A percentile compares a stretch with the other conserved stretches of the same genome.
Evolutionary conservation across 768 basidiomycete genomes (phyloP).

Genomic region (Phlegmacium glaucopus): DNA sequence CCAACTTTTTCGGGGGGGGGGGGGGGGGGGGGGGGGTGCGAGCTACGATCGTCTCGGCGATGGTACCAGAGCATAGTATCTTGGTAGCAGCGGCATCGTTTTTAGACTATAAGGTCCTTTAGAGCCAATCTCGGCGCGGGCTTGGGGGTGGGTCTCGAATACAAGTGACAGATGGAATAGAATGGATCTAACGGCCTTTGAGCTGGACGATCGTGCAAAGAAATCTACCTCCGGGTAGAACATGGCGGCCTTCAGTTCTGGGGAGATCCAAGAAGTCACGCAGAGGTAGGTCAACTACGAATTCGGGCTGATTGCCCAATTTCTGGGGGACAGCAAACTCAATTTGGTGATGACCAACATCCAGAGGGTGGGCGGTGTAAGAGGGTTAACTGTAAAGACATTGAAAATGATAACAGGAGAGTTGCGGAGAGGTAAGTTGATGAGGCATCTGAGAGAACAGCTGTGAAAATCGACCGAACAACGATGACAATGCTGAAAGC

Average conservation of each 20-base stretch:
- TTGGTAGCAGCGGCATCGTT: conserved; percentile 14
- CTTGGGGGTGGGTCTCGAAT: conserved; percentile 19
- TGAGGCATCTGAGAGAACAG: conserved; percentile 22
- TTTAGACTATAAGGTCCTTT: conserved; percentile 22
- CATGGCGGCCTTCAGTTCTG: conserved; percentile 29
- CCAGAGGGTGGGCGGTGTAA: conserved; percentile 19
- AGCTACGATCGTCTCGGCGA: conserved; percentile 11
- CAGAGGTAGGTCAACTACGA: conserved; percentile 24
- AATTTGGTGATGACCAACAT: conserved; percentile 9
- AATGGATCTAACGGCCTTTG: conserved; percentile 21
- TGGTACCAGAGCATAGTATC: conserved; percentile 28
- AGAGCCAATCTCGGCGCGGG: conserved; percentile 18
- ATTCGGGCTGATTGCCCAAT: conserved; percentile 6
- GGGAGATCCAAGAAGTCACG: conserved; percentile 28
- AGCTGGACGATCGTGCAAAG: conserved; percentile 17
- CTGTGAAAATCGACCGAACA: conserved; percentile 25
- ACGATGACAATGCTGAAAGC: conserved; percentile 21
- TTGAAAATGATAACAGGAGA: conserved; percentile 35
- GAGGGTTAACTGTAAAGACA: conserved; percentile 29
- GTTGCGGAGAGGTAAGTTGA: conserved; percentile 19
- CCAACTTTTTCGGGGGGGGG: no score
- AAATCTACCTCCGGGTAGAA: conserved; percentile 31
- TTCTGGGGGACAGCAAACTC: not conserved
- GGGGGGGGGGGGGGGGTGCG: no score
- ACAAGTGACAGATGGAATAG: conserved; percentile 30